Conservation (phyloP, 768 basidiomycete genomes). For the Lactifluus piperatus region DNA sequence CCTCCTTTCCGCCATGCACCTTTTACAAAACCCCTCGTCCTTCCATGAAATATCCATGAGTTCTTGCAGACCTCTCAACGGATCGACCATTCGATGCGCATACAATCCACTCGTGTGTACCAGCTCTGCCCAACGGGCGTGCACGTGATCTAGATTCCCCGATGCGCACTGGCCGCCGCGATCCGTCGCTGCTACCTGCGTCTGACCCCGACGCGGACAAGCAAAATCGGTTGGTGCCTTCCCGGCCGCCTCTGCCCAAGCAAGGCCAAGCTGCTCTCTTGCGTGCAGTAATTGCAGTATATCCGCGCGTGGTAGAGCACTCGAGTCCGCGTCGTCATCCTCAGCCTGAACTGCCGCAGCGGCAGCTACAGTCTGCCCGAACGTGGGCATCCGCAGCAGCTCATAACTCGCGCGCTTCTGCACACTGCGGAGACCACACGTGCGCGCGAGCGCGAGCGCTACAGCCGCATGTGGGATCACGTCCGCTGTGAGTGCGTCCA, state of each 20-base stretch:
- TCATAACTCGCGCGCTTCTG: constrained; percentile 24
- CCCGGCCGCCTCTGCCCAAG: constrained; percentile 20
- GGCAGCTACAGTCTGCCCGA: constrained; percentile 22
- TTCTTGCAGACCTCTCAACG: constrained; percentile 29
- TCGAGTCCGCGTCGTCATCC: neutral
- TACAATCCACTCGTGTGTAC: constrained; percentile 23
- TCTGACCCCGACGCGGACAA: constrained; percentile 9
- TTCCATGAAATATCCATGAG: constrained; percentile 26
- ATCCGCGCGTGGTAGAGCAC: constrained; percentile 10
- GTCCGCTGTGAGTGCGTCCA: constrained; percentile 20
- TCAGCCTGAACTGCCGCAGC: neutral
- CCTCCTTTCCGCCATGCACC: constrained; percentile 26
- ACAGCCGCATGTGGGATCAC: constrained; percentile 24
- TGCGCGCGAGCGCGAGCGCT: constrained; percentile 28
- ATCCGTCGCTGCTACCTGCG: neutral
- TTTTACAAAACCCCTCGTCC: constrained; percentile 29
- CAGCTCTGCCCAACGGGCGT: constrained; percentile 18
- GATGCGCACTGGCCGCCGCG: constrained; percentile 1
- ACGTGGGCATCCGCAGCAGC: constrained; percentile 26
- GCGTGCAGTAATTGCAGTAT: constrained; percentile 21
- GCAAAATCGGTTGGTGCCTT: constrained; percentile 18
- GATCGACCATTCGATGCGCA: constrained; percentile 28
- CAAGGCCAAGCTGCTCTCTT: constrained; percentile 21
- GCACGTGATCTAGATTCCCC: constrained; percentile 9
- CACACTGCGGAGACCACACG: constrained; percentile 24